Conservation (phyloP, 148 eudicot genomes). For the Linanthus parryae region DNA sequence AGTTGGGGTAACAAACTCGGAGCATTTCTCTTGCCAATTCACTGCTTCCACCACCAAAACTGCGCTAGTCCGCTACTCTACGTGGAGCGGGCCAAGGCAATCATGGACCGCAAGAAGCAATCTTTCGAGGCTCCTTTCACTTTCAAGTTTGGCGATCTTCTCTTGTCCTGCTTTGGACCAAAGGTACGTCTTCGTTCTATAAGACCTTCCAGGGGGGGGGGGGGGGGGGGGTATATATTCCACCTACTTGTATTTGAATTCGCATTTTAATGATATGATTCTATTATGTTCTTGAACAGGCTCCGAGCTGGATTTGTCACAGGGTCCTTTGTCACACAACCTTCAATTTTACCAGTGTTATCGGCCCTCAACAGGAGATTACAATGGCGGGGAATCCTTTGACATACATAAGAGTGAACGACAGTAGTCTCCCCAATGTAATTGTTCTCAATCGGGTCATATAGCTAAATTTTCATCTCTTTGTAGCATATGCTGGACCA, state of each 20-base stretch:
- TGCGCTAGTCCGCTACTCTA: constrained; percentile 30
- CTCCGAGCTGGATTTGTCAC: constrained; percentile 33
- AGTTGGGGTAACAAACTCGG: constrained; percentile 64
- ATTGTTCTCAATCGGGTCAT: too few species aligned
- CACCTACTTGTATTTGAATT: too few species aligned
- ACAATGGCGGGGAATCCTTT: constrained; percentile 45
- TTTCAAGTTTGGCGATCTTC: constrained; percentile 32
- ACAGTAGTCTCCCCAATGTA: constrained; percentile 55
- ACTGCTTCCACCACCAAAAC: constrained; percentile 34
- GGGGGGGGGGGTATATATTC: too few species aligned
- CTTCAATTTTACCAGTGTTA: constrained; percentile 50
- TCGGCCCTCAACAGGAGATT: constrained; percentile 49
- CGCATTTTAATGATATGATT: too few species aligned
- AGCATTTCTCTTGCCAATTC: constrained; percentile 43
- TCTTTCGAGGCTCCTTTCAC: constrained; percentile 53
- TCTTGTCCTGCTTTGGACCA: constrained; percentile 46
- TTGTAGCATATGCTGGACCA: too few species aligned
- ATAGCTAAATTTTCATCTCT: too few species aligned
- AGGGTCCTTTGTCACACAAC: constrained; percentile 38
- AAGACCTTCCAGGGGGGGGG: too few species aligned
- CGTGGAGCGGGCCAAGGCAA: constrained; percentile 48
- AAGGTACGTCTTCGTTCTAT: too few species aligned
- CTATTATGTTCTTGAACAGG: constrained; percentile 21
- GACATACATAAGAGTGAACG: constrained; percentile 31
- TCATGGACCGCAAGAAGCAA: constrained; percentile 52